phyloP scores from a whole-genome alignment of 2,329 filamentous ascomycete species.

The Trichoderma harzianum region DNA sequence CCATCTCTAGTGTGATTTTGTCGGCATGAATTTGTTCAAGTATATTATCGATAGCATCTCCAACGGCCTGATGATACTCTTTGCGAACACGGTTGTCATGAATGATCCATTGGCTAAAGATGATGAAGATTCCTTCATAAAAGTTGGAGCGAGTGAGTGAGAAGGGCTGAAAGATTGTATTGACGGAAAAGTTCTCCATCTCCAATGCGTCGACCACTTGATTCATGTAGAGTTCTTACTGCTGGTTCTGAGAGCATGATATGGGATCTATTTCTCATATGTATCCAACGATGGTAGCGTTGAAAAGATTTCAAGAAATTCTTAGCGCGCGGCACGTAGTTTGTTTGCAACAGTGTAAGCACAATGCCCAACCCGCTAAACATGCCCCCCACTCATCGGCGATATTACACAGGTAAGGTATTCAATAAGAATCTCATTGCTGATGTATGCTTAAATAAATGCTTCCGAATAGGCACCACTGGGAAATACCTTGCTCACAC shows the following conservation, averaged over 20 bases:
- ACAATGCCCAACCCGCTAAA: not conserved
- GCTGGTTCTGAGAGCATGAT: not conserved
- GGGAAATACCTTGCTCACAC: not conserved
- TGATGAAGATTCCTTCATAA: not conserved
- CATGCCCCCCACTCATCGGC: not conserved
- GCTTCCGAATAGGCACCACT: not conserved
- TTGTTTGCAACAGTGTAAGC: not conserved
- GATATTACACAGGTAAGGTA: not conserved
- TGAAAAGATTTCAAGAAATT: not conserved
- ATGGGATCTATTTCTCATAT: not conserved
- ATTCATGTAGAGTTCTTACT: not conserved
- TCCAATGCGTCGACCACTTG: not conserved
- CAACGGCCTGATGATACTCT: not conserved
- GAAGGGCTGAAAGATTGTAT: not conserved
- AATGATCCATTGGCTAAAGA: not conserved
- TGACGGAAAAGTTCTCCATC: not conserved
- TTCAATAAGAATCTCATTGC: not conserved
- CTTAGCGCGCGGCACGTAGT: not conserved
- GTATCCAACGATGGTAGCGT: not conserved
- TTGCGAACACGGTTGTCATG: not conserved
- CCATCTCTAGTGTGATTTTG: not conserved
- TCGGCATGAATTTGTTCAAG: not conserved
- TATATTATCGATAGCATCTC: not conserved
- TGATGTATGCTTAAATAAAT: not conserved
- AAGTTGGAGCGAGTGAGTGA: too few relatives aligned